Base-by-base conservation (phyloP, 1,139 yeast species). In the Saccharomyces hybrid region DNA sequence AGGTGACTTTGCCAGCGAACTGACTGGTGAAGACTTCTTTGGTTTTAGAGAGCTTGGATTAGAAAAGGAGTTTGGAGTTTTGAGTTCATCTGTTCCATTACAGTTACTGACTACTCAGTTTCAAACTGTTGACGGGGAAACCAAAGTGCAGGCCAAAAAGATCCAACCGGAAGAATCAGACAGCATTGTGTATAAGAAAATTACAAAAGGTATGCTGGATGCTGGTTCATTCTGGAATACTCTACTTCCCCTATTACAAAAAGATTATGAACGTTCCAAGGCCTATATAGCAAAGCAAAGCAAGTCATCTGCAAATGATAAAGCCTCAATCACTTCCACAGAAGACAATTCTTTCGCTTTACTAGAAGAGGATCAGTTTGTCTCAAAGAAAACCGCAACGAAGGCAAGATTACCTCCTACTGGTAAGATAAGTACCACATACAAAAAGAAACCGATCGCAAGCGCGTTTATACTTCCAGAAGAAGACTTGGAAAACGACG, bases 31-130 rank as follows among this genome's bases (percentile, higher is more conserved):
- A 62, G 99, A 95, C 72, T 93, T 91, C 77, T 95, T 95, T 74
- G 99, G 99, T 0, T 95, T 95, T 75, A 86, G 81, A 65, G 98
- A 91, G 62, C 76, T 95, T 50, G 99, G 99, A 0, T 75, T 95
- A 59, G 99, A 93, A 65, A 88, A 86, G 65, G 99, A 95, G 69
- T 86, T 88, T 69, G 91, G 95, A n/a, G 75, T 91, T 69, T 73
- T 91, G 54, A 86, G 93, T 32, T 79, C 90, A 4, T 82, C 96
- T 0, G 90, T 95, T 41, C 99, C 99, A 1, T 76, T 95, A 50
- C 96, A 93, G 69, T 74, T 95, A 54, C 74, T 95, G 47, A 66
- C 72, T 13, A 64, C 69, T 16, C 97, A 91, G 63, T 86, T 95
- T 29, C 80, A 87, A 58, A 75, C 89, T 47, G 83, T 82, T 55